phyloP scores from a whole-genome alignment of 495 filamentous ascomycete species.

The Daldinia vernicosa region DNA sequence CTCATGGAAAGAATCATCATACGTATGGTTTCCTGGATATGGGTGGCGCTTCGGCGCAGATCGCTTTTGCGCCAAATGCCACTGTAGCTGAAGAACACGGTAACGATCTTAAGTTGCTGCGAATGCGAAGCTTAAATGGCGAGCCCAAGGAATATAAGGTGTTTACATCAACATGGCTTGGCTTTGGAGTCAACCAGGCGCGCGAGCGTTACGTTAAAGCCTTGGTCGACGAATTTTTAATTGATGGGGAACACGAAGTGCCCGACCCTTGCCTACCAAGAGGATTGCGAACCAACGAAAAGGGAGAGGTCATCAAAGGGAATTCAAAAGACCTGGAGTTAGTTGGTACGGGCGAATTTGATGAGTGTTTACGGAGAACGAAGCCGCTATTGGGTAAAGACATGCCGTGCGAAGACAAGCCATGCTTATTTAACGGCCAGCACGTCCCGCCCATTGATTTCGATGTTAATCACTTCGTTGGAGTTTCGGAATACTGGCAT shows the following conservation, averaged over 20 bases:
- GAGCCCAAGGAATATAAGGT: slow-evolving; percentile 79
- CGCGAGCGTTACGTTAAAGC: slow-evolving; percentile 79
- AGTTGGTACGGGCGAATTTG: slow-evolving; percentile 84
- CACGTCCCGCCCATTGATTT: slow-evolving; percentile 98
- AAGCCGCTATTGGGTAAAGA: slow-evolving; percentile 92
- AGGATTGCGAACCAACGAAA: slow-evolving; percentile 73
- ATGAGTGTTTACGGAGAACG: slow-evolving; percentile 82
- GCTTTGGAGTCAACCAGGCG: slow-evolving; percentile 94
- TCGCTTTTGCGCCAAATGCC: slow-evolving; percentile 93
- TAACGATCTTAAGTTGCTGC: slow-evolving; percentile 85
- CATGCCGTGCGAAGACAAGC: slow-evolving; percentile 79
- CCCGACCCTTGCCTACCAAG: slow-evolving; percentile 92
- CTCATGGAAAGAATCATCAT: slow-evolving; percentile 84
- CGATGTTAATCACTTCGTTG: slow-evolving; percentile 96
- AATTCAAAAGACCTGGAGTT: slow-evolving; percentile 55
- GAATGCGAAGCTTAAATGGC: slow-evolving; percentile 84
- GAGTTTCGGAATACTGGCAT: slow-evolving; percentile 99
- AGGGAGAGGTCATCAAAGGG: slow-evolving; percentile 60
- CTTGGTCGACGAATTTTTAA: slow-evolving; percentile 67
- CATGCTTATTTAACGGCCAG: slow-evolving; percentile 87
- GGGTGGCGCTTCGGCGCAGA: slow-evolving; percentile 96
- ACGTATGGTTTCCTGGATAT: slow-evolving; percentile 99
- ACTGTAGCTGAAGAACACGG: slow-evolving; percentile 92
- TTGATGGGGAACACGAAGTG: slow-evolving; percentile 66
- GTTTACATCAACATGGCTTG: slow-evolving; percentile 96